These are phyloP conservation scores for Glarea lozoyensis DNA, from an alignment of 495 filamentous ascomycete genomes.

Conservation along the genomic window DNA sequence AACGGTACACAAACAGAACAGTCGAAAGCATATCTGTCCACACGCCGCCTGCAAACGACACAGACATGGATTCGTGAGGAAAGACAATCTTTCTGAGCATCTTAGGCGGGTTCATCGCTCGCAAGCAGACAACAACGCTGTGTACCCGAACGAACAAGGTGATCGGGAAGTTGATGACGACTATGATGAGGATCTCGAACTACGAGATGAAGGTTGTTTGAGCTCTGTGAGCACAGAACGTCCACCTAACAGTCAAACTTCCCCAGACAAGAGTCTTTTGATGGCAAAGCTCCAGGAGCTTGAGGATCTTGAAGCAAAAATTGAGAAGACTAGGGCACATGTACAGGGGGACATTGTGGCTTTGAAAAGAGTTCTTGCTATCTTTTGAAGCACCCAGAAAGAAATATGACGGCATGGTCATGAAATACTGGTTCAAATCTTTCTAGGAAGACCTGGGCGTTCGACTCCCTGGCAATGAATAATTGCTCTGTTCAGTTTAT, in stretches of 20 bases:
- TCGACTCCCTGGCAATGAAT: no score
- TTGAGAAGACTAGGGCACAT: neutral
- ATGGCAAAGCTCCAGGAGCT: constrained; percentile 22
- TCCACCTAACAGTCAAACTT: neutral
- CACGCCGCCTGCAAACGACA: neutral
- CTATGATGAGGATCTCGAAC: neutral
- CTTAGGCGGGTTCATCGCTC: constrained; percentile 1
- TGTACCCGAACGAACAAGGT: neutral
- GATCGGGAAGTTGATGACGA: neutral
- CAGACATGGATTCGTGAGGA: constrained; percentile 2
- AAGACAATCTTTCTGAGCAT: constrained; percentile 1
- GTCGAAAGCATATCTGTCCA: neutral
- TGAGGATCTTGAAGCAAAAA: constrained; percentile 16
- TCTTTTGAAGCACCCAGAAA: neutral
- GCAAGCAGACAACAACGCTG: neutral
- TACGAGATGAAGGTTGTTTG: neutral
- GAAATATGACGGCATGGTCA: no score
- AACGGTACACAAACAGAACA: constrained; percentile 3
- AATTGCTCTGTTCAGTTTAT: no score
- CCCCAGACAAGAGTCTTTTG: neutral
- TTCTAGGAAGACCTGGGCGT: no score
- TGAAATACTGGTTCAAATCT: no score
- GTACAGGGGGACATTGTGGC: constrained; percentile 7
- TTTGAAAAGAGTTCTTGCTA: constrained; percentile 3
- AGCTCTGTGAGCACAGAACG: neutral